These are phyloP conservation scores for Aquilaria malaccensis DNA, from an alignment of 345 rosid species.

Conservation along the genomic window DNA sequence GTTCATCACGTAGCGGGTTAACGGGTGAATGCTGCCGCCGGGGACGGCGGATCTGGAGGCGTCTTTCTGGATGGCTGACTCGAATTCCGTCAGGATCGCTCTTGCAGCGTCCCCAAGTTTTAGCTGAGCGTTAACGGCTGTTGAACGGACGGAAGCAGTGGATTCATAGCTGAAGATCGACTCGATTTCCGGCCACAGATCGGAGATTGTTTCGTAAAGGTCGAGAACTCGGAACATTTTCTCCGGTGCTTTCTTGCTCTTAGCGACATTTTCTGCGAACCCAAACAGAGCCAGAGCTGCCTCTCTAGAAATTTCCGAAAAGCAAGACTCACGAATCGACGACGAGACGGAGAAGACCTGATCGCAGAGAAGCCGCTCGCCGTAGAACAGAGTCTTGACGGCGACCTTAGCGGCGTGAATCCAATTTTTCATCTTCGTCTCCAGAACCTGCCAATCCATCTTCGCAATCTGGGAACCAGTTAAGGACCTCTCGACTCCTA, in stretches of 20 bases:
- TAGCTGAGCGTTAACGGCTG: constrained; percentile 45
- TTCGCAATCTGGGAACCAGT: constrained; percentile 41
- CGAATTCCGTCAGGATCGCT: constrained; percentile 39
- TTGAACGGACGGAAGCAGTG: constrained; percentile 24
- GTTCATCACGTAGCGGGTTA: constrained; percentile 56
- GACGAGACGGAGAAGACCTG: constrained; percentile 50
- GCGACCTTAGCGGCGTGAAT: constrained; percentile 48
- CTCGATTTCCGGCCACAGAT: constrained; percentile 66
- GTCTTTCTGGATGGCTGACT: constrained; percentile 47
- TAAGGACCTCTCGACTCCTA: constrained; percentile 42
- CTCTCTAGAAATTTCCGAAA: constrained; percentile 51
- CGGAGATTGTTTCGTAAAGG: constrained; percentile 48
- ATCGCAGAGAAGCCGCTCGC: constrained; percentile 65
- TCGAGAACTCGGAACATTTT: constrained; percentile 55
- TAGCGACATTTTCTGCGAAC: constrained; percentile 62
- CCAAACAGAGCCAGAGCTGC: constrained; percentile 57
- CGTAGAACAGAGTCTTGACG: constrained; percentile 46
- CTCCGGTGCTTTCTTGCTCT: constrained; percentile 45
- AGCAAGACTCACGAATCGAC: constrained; percentile 57
- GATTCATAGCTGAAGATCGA: constrained; percentile 55
- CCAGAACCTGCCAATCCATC: constrained; percentile 47
- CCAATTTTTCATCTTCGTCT: constrained; percentile 61
- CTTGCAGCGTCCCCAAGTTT: constrained; percentile 45
- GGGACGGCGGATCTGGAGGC: constrained; percentile 30
- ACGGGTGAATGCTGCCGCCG: constrained; percentile 76